Percentiles rank a stretch among this genome's conserved stretches.
Evolutionary conservation across 2,329 filamentous ascomycete species (phyloP).

Genomic region (Aspergillus alliaceus): DNA sequence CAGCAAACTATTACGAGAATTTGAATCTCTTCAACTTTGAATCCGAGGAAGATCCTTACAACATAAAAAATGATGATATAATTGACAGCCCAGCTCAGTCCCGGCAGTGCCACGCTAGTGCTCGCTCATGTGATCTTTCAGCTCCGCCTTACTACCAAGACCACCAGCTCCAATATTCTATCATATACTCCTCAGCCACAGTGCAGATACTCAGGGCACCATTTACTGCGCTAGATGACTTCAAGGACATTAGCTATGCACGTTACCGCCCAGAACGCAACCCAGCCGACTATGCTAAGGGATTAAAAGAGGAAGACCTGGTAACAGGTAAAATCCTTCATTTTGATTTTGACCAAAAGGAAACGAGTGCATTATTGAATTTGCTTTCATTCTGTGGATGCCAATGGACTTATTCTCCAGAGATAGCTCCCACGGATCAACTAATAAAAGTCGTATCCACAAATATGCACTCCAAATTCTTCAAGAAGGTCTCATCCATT

Average conservation of each 20-base stretch:
- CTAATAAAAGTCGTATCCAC: conserved; percentile 15
- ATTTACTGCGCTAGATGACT: conserved; percentile 10
- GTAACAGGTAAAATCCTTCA: conserved; percentile 19
- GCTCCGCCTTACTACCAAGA: background rate
- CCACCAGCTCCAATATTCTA: background rate
- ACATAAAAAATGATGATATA: background rate
- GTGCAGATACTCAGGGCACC: conserved; percentile 16
- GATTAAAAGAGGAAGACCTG: background rate
- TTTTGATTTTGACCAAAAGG: conserved; percentile 25
- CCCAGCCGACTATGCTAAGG: conserved; percentile 11
- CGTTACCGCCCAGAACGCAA: conserved; percentile 15
- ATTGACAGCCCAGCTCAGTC: background rate
- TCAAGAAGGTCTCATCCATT: conserved; percentile 11
- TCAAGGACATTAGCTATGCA: conserved; percentile 9
- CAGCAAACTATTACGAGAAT: conserved; percentile 33
- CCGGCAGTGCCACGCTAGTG: background rate
- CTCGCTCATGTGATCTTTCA: background rate
- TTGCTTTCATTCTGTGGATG: conserved; percentile 15
- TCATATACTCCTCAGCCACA: conserved; percentile 16
- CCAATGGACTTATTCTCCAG: conserved; percentile 7
- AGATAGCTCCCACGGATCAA: conserved; percentile 22
- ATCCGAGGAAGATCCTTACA: conserved; percentile 10
- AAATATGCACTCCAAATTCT: conserved; percentile 2
- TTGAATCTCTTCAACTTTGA: conserved; percentile 15
- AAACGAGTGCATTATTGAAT: conserved; percentile 21